These are phyloP conservation scores for Vigna nakashimae DNA, from an alignment of 306 rosid species.

Conservation along the genomic window DNA sequence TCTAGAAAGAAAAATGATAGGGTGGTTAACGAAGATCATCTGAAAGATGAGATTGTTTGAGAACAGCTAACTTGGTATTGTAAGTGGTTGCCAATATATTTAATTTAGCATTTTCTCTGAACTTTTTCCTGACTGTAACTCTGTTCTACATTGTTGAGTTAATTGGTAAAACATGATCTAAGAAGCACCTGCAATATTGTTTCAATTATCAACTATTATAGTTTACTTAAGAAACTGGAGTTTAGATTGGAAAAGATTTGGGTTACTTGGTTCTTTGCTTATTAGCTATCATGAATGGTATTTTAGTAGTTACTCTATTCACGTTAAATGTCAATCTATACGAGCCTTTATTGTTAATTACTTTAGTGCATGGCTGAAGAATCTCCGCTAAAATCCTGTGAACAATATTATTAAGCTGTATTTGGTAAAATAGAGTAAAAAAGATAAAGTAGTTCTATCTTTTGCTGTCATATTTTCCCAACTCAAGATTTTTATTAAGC, in stretches of 20 bases:
- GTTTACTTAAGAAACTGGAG: slow-evolving; percentile 34
- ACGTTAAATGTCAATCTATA: slow-evolving; percentile 3
- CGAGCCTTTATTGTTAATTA: slow-evolving; percentile 21
- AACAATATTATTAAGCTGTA: slow-evolving; percentile 6
- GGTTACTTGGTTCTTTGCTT: not conserved
- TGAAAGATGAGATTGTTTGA: slow-evolving; percentile 86
- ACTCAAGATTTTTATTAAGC: slow-evolving; percentile 18
- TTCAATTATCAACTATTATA: not conserved
- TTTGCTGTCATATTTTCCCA: slow-evolving; percentile 39
- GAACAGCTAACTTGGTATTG: slow-evolving; percentile 88
- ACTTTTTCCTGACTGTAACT: slow-evolving; percentile 12
- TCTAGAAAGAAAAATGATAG: slow-evolving; percentile 50
- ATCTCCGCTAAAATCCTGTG: not conserved
- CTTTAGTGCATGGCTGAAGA: slow-evolving; percentile 24
- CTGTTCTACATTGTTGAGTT: slow-evolving; percentile 19
- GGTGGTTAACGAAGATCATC: slow-evolving; percentile 56
- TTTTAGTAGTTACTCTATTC: slow-evolving; percentile 11
- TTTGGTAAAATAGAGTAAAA: slow-evolving; percentile 25
- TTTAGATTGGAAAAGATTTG: slow-evolving; percentile 12
- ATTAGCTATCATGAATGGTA: slow-evolving; percentile 19
- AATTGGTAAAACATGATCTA: slow-evolving; percentile 14
- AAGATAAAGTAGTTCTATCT: slow-evolving; percentile 29
- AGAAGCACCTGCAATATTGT: slow-evolving; percentile 15
- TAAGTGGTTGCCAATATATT: slow-evolving; percentile 27
- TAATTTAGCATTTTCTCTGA: slow-evolving; percentile 20